A percentile compares a stretch with the other conserved stretches of the same genome.
Conservation (phyloP, 208 protist species). For the Leishmania guyanensis region DNA sequence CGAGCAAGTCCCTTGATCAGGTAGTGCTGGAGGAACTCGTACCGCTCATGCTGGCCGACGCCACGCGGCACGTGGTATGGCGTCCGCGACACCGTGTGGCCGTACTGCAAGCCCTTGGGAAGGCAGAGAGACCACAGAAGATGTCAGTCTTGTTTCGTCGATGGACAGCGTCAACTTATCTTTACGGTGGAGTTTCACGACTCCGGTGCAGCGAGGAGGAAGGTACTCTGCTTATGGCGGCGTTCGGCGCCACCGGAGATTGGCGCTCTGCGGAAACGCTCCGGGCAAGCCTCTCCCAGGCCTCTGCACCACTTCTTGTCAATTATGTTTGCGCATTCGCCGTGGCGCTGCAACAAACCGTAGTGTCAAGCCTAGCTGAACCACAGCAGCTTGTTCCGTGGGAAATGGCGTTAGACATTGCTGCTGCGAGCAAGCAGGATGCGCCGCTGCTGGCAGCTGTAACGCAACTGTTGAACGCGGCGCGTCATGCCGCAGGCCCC, state of each 20-base stretch:
- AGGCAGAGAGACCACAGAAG: slow-evolving; percentile 2
- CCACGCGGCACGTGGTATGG: slow-evolving; percentile 26
- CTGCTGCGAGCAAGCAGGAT: not conserved
- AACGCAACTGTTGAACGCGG: slow-evolving; percentile 7
- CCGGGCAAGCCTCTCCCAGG: not conserved
- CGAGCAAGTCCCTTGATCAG: not conserved
- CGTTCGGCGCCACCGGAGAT: slow-evolving; percentile 26
- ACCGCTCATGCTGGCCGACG: slow-evolving; percentile 35
- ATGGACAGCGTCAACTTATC: not conserved
- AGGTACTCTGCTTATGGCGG: slow-evolving; percentile 22
- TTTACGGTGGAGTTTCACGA: not conserved
- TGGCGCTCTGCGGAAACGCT: slow-evolving; percentile 29
- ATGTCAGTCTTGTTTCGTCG: slow-evolving; percentile 16
- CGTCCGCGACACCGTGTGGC: slow-evolving; percentile 24
- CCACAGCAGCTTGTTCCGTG: slow-evolving; percentile 23
- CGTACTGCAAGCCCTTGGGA: slow-evolving; percentile 13
- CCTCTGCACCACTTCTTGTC: slow-evolving; percentile 8
- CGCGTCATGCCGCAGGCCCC: not conserved
- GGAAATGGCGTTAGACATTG: slow-evolving; percentile 26
- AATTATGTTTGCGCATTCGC: slow-evolving; percentile 22
- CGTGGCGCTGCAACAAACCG: slow-evolving; percentile 4
- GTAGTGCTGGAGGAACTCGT: slow-evolving; percentile 18
- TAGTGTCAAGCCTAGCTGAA: not conserved
- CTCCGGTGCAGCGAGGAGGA: slow-evolving; percentile 15
- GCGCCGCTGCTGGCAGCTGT: slow-evolving; percentile 8